A percentile compares a stretch with the other conserved stretches of the same genome.
Conservation (phyloP, 169 alveolate genomes). For the Plasmodium gallinaceum region DNA sequence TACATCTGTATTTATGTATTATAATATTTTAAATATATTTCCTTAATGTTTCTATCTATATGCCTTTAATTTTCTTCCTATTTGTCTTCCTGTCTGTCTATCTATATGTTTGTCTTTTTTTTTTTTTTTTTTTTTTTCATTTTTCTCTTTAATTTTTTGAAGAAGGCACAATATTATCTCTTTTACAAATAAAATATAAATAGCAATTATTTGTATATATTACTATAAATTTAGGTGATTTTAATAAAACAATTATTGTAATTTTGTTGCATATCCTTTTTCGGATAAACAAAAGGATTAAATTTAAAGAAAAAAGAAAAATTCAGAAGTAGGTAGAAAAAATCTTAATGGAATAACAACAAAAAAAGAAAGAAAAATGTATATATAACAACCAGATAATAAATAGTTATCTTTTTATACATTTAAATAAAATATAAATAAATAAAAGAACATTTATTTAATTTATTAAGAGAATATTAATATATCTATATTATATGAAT, state of each 20-base stretch:
- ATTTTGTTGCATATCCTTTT: not conserved
- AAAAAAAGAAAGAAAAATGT: not conserved
- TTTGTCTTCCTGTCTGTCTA: not conserved
- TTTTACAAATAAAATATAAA: not conserved
- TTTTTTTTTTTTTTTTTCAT: not conserved
- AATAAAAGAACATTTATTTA: not conserved
- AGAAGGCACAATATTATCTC: not conserved
- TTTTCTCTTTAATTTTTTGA: conserved; percentile 50
- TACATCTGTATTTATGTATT: not conserved
- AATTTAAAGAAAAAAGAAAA: not conserved
- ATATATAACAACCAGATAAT: too few species aligned
- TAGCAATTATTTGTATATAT: not conserved
- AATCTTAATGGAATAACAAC: not conserved
- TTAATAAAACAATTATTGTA: conserved; percentile 5
- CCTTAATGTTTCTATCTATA: conserved; percentile 10
- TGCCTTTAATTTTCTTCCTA: conserved; percentile 17
- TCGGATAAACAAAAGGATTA: not conserved
- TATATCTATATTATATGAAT: too few species aligned
- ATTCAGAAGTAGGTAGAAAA: not conserved
- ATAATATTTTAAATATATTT: conserved; percentile 8
- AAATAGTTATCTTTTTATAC: too few species aligned
- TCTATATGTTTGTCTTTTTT: not conserved
- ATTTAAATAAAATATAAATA: not conserved
- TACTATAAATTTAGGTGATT: not conserved
- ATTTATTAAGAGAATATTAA: not conserved